These are phyloP conservation scores for Coffea eugenioides DNA, from an alignment of 257 asterid species.

Conservation along the genomic window DNA sequence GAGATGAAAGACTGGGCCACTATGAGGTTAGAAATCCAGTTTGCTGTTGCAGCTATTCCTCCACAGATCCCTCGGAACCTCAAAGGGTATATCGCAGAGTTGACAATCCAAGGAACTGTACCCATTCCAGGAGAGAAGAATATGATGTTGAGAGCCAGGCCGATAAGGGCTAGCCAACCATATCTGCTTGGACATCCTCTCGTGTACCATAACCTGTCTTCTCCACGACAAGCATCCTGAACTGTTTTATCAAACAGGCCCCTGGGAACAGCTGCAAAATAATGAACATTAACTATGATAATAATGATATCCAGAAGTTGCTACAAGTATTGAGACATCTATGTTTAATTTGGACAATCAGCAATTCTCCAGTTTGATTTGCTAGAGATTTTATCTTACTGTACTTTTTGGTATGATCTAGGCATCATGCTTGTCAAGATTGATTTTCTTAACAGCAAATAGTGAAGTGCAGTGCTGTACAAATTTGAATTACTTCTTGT, in stretches of 20 bases:
- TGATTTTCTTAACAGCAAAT: too few species aligned
- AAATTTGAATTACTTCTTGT: neutral
- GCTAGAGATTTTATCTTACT: too few species aligned
- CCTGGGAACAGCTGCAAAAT: constrained; percentile 35
- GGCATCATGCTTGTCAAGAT: too few species aligned
- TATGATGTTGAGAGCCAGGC: constrained; percentile 34
- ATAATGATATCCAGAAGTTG: neutral
- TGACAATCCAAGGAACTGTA: constrained; percentile 51
- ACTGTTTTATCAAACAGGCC: constrained; percentile 37
- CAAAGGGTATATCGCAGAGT: constrained; percentile 47
- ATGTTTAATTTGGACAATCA: too few species aligned
- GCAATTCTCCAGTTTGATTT: too few species aligned
- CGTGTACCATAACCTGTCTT: constrained; percentile 39
- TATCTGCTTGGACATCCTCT: constrained; percentile 44
- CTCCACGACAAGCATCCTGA: constrained; percentile 32
- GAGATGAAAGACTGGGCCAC: constrained; percentile 43
- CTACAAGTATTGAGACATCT: too few species aligned
- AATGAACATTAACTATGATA: neutral
- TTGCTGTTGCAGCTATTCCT: constrained; percentile 48
- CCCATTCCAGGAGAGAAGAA: constrained; percentile 54
- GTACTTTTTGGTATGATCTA: too few species aligned
- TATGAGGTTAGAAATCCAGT: constrained; percentile 48
- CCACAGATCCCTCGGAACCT: constrained; percentile 42
- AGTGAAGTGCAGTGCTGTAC: too few species aligned
- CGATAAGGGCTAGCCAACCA: constrained; percentile 28